These are phyloP conservation scores for Starmerella cellae DNA, from an alignment of 805 yeast genomes.

Conservation along the genomic window DNA sequence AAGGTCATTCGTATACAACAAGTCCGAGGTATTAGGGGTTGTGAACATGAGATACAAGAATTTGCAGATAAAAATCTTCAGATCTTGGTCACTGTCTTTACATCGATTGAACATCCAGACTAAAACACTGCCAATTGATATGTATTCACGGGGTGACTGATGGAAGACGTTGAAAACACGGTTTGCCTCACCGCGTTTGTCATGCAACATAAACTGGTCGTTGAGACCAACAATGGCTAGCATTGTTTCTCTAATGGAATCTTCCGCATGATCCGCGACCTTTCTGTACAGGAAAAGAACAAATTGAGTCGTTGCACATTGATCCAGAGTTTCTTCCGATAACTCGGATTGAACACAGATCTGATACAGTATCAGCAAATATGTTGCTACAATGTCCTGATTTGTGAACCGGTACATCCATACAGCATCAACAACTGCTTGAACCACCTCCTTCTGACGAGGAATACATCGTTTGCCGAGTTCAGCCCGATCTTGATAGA, in stretches of 20 bases:
- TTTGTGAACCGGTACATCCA: conserved; percentile 30
- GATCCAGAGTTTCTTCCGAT: neutral
- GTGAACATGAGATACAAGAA: conserved; percentile 63
- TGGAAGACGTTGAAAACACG: conserved; percentile 46
- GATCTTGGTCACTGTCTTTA: conserved; percentile 42
- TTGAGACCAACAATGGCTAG: conserved; percentile 60
- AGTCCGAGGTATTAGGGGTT: conserved; percentile 46
- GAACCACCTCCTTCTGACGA: conserved; percentile 1
- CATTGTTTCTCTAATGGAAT: conserved; percentile 42
- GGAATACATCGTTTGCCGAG: neutral
- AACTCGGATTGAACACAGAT: conserved; percentile 7
- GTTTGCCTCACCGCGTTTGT: conserved; percentile 24
- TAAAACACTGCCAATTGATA: conserved; percentile 52
- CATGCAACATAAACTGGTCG: conserved; percentile 67
- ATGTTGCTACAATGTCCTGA: conserved; percentile 32
- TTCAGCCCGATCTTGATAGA: conserved; percentile 2
- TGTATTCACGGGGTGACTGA: conserved; percentile 33
- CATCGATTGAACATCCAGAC: conserved; percentile 61
- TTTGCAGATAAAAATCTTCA: conserved; percentile 69
- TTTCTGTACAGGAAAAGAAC: conserved; percentile 37
- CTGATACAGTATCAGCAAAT: conserved; percentile 30
- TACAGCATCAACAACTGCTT: conserved; percentile 30
- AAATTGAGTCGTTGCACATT: conserved; percentile 32
- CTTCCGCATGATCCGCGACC: conserved; percentile 29
- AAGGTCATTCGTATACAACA: conserved; percentile 71